Conservation (phyloP, 768 basidiomycete species). For the Boletus vermiculosoides region DNA sequence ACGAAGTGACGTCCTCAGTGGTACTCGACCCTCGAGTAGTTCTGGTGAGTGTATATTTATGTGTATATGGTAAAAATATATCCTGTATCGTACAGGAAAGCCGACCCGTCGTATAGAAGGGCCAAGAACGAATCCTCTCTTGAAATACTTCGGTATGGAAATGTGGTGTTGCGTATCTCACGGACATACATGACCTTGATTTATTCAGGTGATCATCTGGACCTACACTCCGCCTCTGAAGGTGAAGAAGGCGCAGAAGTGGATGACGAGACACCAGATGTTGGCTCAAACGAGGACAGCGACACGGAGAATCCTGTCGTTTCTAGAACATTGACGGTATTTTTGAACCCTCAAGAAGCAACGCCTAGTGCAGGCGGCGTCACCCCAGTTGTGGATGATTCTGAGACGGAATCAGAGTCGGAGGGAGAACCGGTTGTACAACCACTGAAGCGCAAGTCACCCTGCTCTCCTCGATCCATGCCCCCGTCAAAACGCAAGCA, state of each 20-base stretch:
- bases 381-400: slow-evolving; percentile 17
- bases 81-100: background rate
- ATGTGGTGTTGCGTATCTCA: background rate
- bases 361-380: background rate
- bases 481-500: slow-evolving; percentile 22
- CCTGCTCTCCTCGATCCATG: slow-evolving; percentile 6
- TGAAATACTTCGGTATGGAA: slow-evolving; percentile 48
- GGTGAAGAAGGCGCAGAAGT: slow-evolving; percentile 25
- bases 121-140: slow-evolving; percentile 40
- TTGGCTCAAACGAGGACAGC: slow-evolving; percentile 24
- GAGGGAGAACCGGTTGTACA: slow-evolving; percentile 12
- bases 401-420: slow-evolving; percentile 37
- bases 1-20: slow-evolving; percentile 8
- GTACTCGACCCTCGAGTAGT: slow-evolving; percentile 3
- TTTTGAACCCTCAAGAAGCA: slow-evolving; percentile 10
- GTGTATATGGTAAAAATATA: background rate
- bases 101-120: background rate
- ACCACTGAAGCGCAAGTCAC: slow-evolving; percentile 27
- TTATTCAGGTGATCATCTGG: slow-evolving; percentile 40
- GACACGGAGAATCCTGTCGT: slow-evolving; percentile 22
- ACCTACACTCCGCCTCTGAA: slow-evolving; percentile 54
- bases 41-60: slow-evolving; percentile 11
- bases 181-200: background rate
- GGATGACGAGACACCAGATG: slow-evolving; percentile 20
- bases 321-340: slow-evolving; percentile 24